These are phyloP conservation scores for Trametes pubescens DNA, from an alignment of 1,284 basidiomycete genomes.

Conservation along the genomic window DNA sequence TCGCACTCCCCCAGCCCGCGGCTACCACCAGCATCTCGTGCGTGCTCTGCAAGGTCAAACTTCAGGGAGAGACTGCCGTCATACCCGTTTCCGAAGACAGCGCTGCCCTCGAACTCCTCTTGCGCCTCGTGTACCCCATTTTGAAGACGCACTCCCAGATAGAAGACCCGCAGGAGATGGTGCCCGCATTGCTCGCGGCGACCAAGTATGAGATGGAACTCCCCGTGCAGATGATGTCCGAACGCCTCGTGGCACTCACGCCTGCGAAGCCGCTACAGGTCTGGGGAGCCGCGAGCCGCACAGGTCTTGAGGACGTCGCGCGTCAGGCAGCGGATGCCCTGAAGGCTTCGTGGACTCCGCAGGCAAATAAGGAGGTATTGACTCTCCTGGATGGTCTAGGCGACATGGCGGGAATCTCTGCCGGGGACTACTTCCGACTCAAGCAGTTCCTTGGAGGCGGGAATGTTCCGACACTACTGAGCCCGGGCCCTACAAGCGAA, in stretches of 20 bases:
- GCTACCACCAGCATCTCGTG: neutral
- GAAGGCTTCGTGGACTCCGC: neutral
- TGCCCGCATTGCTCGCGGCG: constrained; percentile 23
- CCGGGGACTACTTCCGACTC: constrained; percentile 27
- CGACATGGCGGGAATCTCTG: constrained; percentile 22
- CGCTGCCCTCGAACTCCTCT: constrained; percentile 20
- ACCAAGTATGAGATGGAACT: constrained; percentile 33
- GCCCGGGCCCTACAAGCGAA: neutral
- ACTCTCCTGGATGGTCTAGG: neutral
- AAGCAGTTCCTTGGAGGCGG: constrained; percentile 10
- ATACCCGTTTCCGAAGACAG: constrained; percentile 22
- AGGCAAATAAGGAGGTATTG: neutral
- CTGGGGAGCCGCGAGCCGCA: constrained; percentile 7
- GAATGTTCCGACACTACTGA: neutral
- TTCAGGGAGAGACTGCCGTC: neutral
- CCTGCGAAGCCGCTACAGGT: constrained; percentile 4
- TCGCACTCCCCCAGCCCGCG: constrained; percentile 26
- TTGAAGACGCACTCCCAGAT: constrained; percentile 13
- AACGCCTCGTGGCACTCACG: neutral
- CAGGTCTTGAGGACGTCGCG: constrained; percentile 6
- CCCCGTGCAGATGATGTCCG: neutral
- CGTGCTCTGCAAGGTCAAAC: too few relatives aligned
- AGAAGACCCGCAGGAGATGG: constrained; percentile 8
- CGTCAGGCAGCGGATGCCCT: constrained; percentile 9
- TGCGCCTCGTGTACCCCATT: constrained; percentile 35